Base-by-base conservation (phyloP, 129 eudicot genomes). In the Flaveria brownii region DNA sequence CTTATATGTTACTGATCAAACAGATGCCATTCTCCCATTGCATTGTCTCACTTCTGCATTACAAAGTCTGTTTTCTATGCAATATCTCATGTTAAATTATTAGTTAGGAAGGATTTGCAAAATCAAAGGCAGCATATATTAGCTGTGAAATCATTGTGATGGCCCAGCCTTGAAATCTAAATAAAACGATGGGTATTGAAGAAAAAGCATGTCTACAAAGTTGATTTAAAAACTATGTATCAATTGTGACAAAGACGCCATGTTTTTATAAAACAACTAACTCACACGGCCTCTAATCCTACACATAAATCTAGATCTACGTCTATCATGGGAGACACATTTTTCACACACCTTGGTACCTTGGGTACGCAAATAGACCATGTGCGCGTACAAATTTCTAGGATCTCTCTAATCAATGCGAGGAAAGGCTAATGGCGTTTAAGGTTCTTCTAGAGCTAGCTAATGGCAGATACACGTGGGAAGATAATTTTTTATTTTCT, bases 61-160 rank as follows among this genome's bases (percentile, higher is more conserved):
- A 74, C 84, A 80, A 64, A 45, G 39, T 74, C 67, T 80, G 75
- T 80, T 55, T 74, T 68, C 74, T 68, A 79, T 80, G 75, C 16
- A 55, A 67, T 80, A 67, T 74, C 52, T 42, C 50, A 43, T 45
- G 67, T 51, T 55, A 80, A 68, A 80, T 66, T 73, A 80, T n/a
- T 67, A 18, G 84, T 67, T 80, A 67, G 84, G 84, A 74, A 57
- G 71, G 80, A 80, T 80, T 28, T 74, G 71, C 75, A 80, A 68
- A 64, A 80, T 80, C 84, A 80, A 80, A 45, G 9, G 62, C 52
- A 66, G 84, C 74, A 80, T 79, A 80, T 80, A 56, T 52, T 75
- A 74, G 84, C 80, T 80, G 84, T 80, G 36, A 55, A 74, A 80
- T 80, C 80, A 74, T 80, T 66, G 79, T 73, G 70, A 64, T 67